Evolutionary conservation across 371 early-diverging fungal genomes (phyloP).

Genomic region (Gilbertella persicaria): DNA sequence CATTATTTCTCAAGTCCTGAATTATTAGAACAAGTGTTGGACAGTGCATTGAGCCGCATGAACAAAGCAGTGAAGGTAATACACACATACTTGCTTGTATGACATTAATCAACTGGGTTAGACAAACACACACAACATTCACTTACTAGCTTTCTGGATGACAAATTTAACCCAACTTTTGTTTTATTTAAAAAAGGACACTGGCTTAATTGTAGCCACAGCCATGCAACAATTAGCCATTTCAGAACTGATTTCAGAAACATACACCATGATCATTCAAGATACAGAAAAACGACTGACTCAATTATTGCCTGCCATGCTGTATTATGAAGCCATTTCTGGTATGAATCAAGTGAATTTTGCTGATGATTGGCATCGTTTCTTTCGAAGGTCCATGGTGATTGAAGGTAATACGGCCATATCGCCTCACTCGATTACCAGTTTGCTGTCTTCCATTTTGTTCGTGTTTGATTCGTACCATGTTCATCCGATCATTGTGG

Average conservation of each 20-base stretch:
- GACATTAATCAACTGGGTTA: conserved; percentile 8
- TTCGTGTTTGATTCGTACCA: conserved; percentile 60
- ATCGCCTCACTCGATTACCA: conserved; percentile 61
- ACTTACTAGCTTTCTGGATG: conserved; percentile 77
- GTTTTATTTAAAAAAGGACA: conserved; percentile 82
- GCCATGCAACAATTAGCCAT: conserved; percentile 63
- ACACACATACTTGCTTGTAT: conserved; percentile 5
- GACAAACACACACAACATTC: conserved; percentile 40
- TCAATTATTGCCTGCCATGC: conserved; percentile 62
- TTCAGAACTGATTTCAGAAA: conserved; percentile 72
- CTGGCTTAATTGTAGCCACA: conserved; percentile 63
- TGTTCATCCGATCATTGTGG: conserved; percentile 69
- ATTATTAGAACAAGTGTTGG: conserved; percentile 69
- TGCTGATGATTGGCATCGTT: conserved; percentile 60
- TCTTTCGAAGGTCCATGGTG: conserved; percentile 31
- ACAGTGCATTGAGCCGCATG: conserved; percentile 64
- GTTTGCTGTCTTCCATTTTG: conserved; percentile 63
- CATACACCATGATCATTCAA: conserved; percentile 59
- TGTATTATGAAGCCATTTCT: conserved; percentile 71
- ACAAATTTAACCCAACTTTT: conserved; percentile 74
- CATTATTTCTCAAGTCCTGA: conserved; percentile 75
- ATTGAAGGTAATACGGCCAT: background rate
- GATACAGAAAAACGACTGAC: conserved; percentile 61
- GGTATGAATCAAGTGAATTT: conserved; percentile 70
- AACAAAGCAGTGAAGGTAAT: conserved; percentile 24